phyloP scores from a whole-genome alignment of 345 rosid genomes.

The Moricandia moricandioides region DNA sequence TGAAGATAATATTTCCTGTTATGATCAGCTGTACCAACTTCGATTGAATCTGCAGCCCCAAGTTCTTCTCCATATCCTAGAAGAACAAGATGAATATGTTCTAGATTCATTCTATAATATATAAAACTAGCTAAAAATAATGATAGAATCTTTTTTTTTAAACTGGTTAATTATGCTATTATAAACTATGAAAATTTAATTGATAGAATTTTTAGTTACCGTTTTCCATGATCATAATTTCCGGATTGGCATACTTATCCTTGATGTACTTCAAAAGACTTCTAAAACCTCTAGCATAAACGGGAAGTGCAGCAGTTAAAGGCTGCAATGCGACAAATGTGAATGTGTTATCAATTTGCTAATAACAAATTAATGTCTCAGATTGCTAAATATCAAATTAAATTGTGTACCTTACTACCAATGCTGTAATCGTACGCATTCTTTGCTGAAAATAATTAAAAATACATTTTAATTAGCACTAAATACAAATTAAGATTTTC shows the following conservation, averaged over 20 bases:
- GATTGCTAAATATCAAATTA: background rate
- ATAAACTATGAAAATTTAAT: background rate
- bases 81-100: background rate
- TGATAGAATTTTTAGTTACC: background rate
- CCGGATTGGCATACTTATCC: background rate
- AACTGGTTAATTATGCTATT: background rate
- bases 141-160: too few relatives aligned
- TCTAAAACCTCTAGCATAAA: background rate
- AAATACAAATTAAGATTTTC: background rate
- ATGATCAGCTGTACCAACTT: background rate
- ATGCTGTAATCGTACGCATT: background rate
- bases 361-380: background rate
- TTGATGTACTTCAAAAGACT: conserved; percentile 2
- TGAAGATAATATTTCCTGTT: conserved; percentile 1
- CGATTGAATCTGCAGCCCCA: background rate
- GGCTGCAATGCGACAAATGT: conserved; percentile 15
- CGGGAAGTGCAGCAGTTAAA: background rate
- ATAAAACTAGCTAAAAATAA: background rate
- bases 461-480: background rate
- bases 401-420: conserved; percentile 25
- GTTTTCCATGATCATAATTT: conserved; percentile 6
- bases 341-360: background rate
- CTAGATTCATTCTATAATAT: too few relatives aligned
- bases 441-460: conserved; percentile 14
- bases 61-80: conserved; percentile 5